A percentile compares a stretch with the other conserved stretches of the same genome.
Evolutionary conservation across 768 basidiomycete species (phyloP).

Genomic region (Cystofilobasidium ferigula): DNA sequence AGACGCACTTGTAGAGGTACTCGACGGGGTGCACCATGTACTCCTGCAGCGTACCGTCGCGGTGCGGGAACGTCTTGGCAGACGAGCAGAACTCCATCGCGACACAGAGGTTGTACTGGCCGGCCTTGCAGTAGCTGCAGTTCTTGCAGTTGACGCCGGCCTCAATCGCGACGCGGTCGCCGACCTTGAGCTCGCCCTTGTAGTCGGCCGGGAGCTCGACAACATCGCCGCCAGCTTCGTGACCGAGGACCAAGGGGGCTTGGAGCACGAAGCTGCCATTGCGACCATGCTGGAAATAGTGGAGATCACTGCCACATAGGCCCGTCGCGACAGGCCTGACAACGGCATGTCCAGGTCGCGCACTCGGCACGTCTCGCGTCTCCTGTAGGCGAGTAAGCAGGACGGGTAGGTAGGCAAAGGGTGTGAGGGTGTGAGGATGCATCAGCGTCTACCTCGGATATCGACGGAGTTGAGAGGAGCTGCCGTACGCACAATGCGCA

Average conservation of each 20-base stretch:
- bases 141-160: slow-evolving; percentile 77
- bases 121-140: slow-evolving; percentile 42
- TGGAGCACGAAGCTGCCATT: slow-evolving; percentile 86
- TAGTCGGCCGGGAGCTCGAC: slow-evolving; percentile 44
- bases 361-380: background rate
- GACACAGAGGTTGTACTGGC: slow-evolving; percentile 79
- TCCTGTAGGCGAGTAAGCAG: background rate
- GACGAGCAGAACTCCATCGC: slow-evolving; percentile 71
- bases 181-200: slow-evolving; percentile 48
- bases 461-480: background rate
- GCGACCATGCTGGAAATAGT: slow-evolving; percentile 77
- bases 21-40: slow-evolving; percentile 79
- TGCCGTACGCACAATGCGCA: slow-evolving; percentile 48
- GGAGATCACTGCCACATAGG: slow-evolving; percentile 66
- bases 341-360: background rate
- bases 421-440: background rate
- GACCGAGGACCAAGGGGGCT: slow-evolving; percentile 79
- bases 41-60: slow-evolving; percentile 80
- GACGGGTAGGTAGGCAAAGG: background rate
- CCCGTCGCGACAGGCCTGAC: slow-evolving; percentile 72
- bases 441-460: background rate
- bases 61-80: slow-evolving; percentile 83
- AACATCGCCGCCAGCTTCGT: slow-evolving; percentile 81
- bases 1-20: slow-evolving; percentile 63
- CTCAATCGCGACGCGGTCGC: slow-evolving; percentile 86